Evolutionary conservation across 1,139 yeast genomes (phyloP), one percentile per base, ranked within the genome.

Genomic region (Yarrowia galli): DNA sequence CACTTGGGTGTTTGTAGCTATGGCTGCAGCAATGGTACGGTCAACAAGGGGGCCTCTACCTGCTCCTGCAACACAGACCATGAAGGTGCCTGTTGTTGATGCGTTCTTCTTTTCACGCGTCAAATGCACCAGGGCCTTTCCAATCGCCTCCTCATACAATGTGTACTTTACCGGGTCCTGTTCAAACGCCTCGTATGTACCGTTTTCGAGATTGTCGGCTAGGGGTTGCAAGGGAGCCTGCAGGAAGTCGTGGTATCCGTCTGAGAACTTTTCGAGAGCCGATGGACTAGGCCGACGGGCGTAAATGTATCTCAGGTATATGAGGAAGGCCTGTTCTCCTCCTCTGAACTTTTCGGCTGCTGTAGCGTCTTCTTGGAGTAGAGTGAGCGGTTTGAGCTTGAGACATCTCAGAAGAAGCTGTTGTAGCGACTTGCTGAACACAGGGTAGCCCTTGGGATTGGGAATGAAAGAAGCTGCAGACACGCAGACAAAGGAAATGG

Each of bases 41-140:
- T 88, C 88, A 1, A 91, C 87, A 46, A 92, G 77, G 0, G 95
- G 92, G 0, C 98, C 98, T 67, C 91, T 79, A 0, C 98, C 98
- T 0, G 97, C 96, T 0, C 98, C 98, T 4, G 89, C 87, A 1
- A 92, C 83, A 9, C 91, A 82, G 5, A 91, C 78, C 51, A 43
- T 28, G 13, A 38, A 58, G 1, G 64, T 38, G 8, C 32, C 32
- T 65, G 42, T 16, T 9, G 73, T 69, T 70, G n/a, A n/a, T n/a
- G 67, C 45, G 23, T 68, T 13, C 58, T 72, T 40, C 7, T 28
- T 58, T 22, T 58, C 64, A 1, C 36, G 40, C 0, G 25, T 23
- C 18, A 58, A 20, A 16, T 43, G 64, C 22, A 43, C 20, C 16
- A 58, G 51, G 1, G 64, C 64, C 3, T 74, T 67, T 42, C 78